Evolutionary conservation across 1,284 basidiomycete species (phyloP).

Genomic region (Paramarasmius palmivorus): DNA sequence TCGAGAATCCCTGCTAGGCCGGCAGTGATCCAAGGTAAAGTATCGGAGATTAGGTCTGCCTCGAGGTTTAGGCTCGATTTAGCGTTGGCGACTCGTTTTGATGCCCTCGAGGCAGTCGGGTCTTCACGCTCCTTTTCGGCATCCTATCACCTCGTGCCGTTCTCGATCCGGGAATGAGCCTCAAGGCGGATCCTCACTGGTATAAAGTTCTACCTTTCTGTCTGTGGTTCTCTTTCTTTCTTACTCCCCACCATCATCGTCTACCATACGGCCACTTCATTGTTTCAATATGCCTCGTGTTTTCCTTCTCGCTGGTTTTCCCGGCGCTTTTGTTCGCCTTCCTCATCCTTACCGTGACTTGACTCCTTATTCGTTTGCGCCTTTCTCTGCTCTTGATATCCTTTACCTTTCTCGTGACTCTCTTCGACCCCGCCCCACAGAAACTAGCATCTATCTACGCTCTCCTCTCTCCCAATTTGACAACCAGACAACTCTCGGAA

Average conservation of each 20-base stretch:
- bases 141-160: no score
- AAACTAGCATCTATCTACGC: no score
- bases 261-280: neutral
- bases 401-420: no score
- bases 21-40: neutral
- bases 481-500: no score
- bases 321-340: neutral
- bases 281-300: neutral
- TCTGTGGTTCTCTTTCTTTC: neutral
- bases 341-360: neutral
- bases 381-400: no score
- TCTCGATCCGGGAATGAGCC: no score
- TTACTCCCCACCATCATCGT: neutral
- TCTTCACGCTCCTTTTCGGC: no score
- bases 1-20: neutral
- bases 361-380: neutral
- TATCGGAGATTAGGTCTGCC: neutral
- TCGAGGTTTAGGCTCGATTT: neutral
- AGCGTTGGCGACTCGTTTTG: neutral
- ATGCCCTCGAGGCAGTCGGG: no score
- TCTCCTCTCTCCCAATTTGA: no score
- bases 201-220: no score
- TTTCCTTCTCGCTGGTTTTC: neutral
- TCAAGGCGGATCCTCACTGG: no score
- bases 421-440: no score